A percentile compares a stretch with the other conserved stretches of the same genome.
Conservation (phyloP, 257 asterid genomes). For the Solanum bulbocastanum region DNA sequence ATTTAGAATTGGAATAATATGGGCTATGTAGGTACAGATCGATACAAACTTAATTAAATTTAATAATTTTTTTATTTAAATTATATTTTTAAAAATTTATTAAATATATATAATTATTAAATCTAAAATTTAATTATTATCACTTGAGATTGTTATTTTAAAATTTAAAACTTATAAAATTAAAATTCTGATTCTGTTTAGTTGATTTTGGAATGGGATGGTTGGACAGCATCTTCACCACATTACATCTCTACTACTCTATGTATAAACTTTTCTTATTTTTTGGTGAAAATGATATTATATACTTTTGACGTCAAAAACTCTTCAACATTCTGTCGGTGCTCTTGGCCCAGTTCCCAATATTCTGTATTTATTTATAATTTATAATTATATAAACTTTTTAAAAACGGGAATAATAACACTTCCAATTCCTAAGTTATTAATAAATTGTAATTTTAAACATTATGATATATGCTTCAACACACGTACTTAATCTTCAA, state of each 20-base stretch:
- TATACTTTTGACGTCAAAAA: background rate
- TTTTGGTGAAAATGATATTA: slow-evolving; percentile 13
- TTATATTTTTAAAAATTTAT: background rate
- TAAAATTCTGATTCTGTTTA: background rate
- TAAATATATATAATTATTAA: background rate
- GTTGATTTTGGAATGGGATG: slow-evolving; percentile 22
- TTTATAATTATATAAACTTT: too few species aligned
- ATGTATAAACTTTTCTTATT: background rate
- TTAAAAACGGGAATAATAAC: background rate
- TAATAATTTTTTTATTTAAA: background rate
- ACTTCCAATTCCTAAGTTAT: background rate
- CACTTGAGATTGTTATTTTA: background rate
- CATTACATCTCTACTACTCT: background rate
- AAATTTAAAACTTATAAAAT: background rate
- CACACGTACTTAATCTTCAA: background rate
- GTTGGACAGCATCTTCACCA: slow-evolving; percentile 11
- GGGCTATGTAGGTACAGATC: background rate
- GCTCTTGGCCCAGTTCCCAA: background rate
- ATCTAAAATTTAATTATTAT: background rate
- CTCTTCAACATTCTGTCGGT: background rate
- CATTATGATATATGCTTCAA: background rate
- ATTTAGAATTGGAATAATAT: background rate
- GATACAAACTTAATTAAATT: background rate
- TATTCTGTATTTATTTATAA: background rate
- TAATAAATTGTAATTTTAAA: background rate